Evolutionary conservation across 768 basidiomycete genomes (phyloP).

Genomic region (Candolleomyces efflorescens): DNA sequence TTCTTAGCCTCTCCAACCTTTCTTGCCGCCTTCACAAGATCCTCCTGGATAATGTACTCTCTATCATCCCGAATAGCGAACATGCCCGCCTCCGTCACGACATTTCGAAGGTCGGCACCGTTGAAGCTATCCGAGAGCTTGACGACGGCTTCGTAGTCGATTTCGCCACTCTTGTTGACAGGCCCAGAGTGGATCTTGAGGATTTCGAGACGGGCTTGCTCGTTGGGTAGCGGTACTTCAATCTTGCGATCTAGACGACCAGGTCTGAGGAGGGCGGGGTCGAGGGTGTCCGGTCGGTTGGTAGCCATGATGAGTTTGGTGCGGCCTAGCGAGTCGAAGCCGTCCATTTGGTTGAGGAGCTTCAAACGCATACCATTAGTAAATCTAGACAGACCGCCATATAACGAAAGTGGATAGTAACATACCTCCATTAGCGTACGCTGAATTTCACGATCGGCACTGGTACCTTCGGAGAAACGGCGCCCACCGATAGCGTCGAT

Average conservation of each 20-base stretch:
- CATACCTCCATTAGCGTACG: constrained; percentile 91
- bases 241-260: constrained; percentile 97
- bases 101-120: constrained; percentile 94
- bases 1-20: constrained; percentile 98
- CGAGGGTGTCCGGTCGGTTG: constrained; percentile 96
- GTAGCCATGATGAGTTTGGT: constrained; percentile 99
- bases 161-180: constrained; percentile 92
- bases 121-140: constrained; percentile 96
- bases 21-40: constrained; percentile 91
- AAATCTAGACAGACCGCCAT: not conserved
- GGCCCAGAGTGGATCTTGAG: constrained; percentile 95
- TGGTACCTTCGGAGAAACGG: constrained; percentile 88
- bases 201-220: constrained; percentile 93
- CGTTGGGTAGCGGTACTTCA: constrained; percentile 96
- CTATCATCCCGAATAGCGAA: constrained; percentile 96
- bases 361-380: constrained; percentile 25
- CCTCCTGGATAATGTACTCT: constrained; percentile 91
- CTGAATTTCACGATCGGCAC: constrained; percentile 98
- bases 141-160: constrained; percentile 97
- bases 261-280: constrained; percentile 93
- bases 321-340: constrained; percentile 92
- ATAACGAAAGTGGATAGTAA: not conserved
- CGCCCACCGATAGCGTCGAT: constrained; percentile 96
- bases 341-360: constrained; percentile 99
- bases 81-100: constrained; percentile 96